phyloP scores from a whole-genome alignment of 2,329 filamentous ascomycete genomes.

The Aspergillus carbonarius region DNA sequence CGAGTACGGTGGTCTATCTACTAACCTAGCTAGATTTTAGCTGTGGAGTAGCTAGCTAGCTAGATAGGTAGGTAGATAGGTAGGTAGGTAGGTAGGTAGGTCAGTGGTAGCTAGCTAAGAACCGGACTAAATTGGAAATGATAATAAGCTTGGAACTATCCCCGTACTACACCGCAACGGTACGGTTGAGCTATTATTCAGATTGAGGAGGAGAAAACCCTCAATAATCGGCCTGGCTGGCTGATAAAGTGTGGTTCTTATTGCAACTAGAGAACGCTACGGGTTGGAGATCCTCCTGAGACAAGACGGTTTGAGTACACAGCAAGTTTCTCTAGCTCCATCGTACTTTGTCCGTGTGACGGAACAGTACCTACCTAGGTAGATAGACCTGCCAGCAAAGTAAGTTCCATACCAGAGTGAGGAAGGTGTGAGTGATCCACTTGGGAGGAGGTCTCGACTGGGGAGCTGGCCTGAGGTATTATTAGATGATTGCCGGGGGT shows the following conservation, averaged over 20 bases:
- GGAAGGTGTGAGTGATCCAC: too few relatives aligned
- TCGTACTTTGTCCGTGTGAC: background rate
- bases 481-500: too few relatives aligned
- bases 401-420: too few relatives aligned
- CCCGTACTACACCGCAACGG: too few relatives aligned
- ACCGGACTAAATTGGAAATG: background rate
- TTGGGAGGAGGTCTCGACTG: too few relatives aligned
- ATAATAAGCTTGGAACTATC: background rate
- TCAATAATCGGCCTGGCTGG: background rate
- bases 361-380: too few relatives aligned
- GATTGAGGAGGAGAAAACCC: background rate
- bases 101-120: too few relatives aligned
- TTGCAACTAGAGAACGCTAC: background rate
- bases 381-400: too few relatives aligned
- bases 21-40: too few relatives aligned
- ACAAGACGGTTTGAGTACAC: too few relatives aligned
- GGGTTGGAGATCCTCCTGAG: background rate
- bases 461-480: too few relatives aligned
- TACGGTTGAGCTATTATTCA: background rate
- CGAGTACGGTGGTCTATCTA: background rate
- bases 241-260: background rate
- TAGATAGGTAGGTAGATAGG: background rate
- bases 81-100: background rate
- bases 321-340: too few relatives aligned
- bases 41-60: background rate